phyloP scores from a whole-genome alignment of 106 monocot species.

The Dendrobium huoshanense region DNA sequence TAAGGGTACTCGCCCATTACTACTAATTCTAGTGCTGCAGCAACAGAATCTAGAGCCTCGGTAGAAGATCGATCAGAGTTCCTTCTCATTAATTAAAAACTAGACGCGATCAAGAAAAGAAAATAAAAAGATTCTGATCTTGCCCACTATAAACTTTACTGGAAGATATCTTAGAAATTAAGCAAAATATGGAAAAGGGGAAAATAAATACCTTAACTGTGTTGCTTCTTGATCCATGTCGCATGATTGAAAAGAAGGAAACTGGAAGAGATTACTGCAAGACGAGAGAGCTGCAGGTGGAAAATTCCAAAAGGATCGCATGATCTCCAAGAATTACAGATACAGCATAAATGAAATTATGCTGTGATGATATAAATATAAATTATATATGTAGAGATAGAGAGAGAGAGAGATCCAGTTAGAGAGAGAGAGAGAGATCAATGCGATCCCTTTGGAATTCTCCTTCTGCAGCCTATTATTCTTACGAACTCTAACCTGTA shows the following conservation, averaged over 20 bases:
- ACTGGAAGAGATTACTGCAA: neutral
- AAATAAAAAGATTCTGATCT: too few species aligned
- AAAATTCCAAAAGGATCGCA: constrained; percentile 27
- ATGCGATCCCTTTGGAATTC: constrained; percentile 29
- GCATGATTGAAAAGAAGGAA: neutral
- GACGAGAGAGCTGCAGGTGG: constrained; percentile 9
- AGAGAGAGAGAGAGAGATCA: constrained; percentile 14
- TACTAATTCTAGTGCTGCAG: too few species aligned
- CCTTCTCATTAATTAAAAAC: too few species aligned
- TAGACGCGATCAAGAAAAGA: too few species aligned
- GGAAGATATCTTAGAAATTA: too few species aligned
- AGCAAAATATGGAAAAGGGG: too few species aligned
- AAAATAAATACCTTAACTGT: neutral
- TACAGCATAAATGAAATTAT: neutral
- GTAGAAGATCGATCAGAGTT: too few species aligned
- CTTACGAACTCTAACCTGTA: too few species aligned
- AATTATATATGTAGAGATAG: neutral
- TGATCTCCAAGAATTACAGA: constrained; percentile 14
- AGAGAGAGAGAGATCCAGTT: neutral
- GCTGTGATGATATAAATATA: neutral
- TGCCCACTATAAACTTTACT: too few species aligned
- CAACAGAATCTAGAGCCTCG: too few species aligned
- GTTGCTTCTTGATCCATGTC: neutral
- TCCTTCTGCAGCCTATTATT: constrained; percentile 9
- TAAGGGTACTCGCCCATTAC: too few species aligned